Base-by-base conservation (phyloP, 495 filamentous ascomycete species). In the Trichoderma reesei region DNA sequence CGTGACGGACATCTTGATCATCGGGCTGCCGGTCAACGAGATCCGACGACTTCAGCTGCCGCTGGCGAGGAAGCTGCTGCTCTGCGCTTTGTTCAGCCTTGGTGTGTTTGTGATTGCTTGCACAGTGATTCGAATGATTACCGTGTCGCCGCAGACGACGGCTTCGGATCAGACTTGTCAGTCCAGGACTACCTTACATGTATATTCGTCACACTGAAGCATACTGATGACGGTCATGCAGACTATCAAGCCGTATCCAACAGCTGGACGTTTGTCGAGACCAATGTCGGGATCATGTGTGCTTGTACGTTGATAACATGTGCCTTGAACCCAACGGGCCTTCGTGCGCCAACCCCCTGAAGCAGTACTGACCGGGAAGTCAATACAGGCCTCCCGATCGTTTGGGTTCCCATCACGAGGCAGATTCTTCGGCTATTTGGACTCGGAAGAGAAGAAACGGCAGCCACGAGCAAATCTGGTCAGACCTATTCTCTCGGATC, bases 241-340 rank as follows among this genome's bases (percentile, higher is more conserved):
- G 36, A 38, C 16, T 42, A 62, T 44, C 37, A 62, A 42, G 37
- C 60, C 31, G 18, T 20, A 33, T 62, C 37, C 60, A 62, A 62
- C 20, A 42, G 39, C 5, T 62, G 39, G 61, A 62, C 38, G 31
- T 46, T 62, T 41, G 34, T 46, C 18, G 61, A 46, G 39, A 46
- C 61, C 39, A 18, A 46, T 14, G 61, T 62, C 3, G 61, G 61
- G 38, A 62, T 46, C 16, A 44, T 62, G 18, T 62, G 38, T 26
- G 38, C 60, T 33, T 44, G 61, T 46, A 62, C 20, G 61, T 44
- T 5, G 6, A 16, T 6, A 8, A 5, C 61, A 11, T 39, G 37
- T 39, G 4, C 37, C 37, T n/a, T n/a, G n/a, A n/a, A n/a, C n/a
- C n/a, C n/a, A n/a, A n/a, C n/a, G n/a, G n/a, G n/a, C n/a, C n/a